Evolutionary conservation across 2,329 filamentous ascomycete genomes (phyloP), one percentile per base, ranked within the genome.

Genomic region (Arthroderma uncinatum): DNA sequence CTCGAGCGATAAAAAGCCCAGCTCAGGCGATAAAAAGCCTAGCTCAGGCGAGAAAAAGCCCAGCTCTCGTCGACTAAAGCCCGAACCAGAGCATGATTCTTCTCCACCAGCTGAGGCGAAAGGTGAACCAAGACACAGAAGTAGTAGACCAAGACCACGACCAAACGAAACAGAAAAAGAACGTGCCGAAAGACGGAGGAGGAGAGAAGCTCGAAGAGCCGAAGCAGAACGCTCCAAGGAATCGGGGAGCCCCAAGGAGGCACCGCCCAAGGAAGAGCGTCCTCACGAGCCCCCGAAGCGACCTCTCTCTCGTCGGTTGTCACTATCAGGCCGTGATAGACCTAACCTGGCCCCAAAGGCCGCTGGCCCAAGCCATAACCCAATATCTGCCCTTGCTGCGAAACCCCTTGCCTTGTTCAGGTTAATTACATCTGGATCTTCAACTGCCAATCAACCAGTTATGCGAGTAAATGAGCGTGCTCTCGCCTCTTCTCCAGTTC

Each of bases 361-460:
- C 42, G 33, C 55, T 40, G 60, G 62, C 19, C 64, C 66, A 12
- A 67, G 68, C 6, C 68, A 71, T 3, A 70, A 66, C 58, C 55
- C 5, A 44, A 55, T 61, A 53, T 60, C 57, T 56, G 53, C 58
- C 33, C 59, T 59, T 47, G 62, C 55, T 54, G 62, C 55, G 54
- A 66, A 61, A 42, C 59, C 61, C 3, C 56, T 61, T 48, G 56
- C 58, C 3, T 48, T 73, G 69, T 56, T 63, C 14, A 66, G 62
- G 44, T 60, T 56, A 28, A 69, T 74, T 64, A 68, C 67, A 14
- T 67, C 67, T 14, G 74, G 70, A n/a, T 66, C 72, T 42, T 73
- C 72, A 4, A 69, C 74, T 54, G 72, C 68, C 16, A 68, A 69
- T 30, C 68, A 66, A 0, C 71, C 68, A n/a, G 63, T 73, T 14